Conservation (phyloP, 139 green algal species). For the Pleodorina starrii region DNA sequence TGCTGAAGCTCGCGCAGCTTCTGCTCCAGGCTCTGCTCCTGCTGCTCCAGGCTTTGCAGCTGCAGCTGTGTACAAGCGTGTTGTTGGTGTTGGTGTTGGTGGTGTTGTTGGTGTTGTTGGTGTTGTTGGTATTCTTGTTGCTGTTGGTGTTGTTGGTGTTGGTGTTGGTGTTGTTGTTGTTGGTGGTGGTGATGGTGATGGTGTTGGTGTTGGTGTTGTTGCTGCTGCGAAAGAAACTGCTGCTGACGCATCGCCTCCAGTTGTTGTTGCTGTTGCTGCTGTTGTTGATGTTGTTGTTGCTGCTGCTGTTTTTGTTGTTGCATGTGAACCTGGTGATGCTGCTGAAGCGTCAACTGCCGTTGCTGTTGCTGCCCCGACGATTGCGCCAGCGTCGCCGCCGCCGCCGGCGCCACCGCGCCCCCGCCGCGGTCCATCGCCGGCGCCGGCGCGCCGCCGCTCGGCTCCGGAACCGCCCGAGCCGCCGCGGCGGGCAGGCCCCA, state of each 20-base stretch:
- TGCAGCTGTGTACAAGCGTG: neutral
- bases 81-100: neutral
- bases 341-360: neutral
- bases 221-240: neutral
- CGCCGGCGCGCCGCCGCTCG: too few species aligned
- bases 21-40: neutral
- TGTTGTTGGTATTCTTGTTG: too few species aligned
- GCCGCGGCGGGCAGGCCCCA: too few species aligned
- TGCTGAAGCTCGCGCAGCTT: conserved; percentile 3
- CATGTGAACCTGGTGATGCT: too few species aligned
- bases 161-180: neutral
- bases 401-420: neutral
- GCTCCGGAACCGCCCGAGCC: neutral
- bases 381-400: neutral
- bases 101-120: neutral
- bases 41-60: neutral
- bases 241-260: neutral
- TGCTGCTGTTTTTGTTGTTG: neutral
- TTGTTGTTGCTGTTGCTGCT: conserved; percentile 7
- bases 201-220: neutral
- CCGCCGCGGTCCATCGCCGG: too few species aligned
- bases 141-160: neutral
- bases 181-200: neutral
- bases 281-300: conserved; percentile 25
- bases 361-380: neutral